Evolutionary conservation across 306 rosid genomes (phyloP).

Genomic region (Rosa rugosa): DNA sequence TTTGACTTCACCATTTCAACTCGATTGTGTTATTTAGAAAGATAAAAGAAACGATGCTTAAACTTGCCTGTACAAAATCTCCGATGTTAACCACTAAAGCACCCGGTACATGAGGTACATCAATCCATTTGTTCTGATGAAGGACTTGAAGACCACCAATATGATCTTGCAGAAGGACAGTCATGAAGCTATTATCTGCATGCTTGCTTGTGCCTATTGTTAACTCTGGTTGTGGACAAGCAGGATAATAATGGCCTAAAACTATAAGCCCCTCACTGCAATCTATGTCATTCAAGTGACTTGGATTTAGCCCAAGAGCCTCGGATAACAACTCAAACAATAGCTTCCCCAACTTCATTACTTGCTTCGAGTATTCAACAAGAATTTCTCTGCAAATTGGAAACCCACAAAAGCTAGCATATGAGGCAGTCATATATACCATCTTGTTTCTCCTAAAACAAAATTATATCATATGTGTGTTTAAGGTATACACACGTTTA

Average conservation of each 20-base stretch:
- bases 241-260: conserved; percentile 21
- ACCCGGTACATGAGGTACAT: conserved; percentile 8
- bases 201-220: conserved; percentile 28
- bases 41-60: background rate
- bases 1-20: no score
- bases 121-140: conserved; percentile 17
- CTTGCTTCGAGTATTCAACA: conserved; percentile 32
- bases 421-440: background rate
- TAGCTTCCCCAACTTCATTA: conserved; percentile 37
- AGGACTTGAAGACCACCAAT: conserved; percentile 57
- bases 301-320: conserved; percentile 18
- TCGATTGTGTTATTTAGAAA: background rate
- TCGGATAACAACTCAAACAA: conserved; percentile 22
- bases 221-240: conserved; percentile 27
- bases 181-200: conserved; percentile 37
- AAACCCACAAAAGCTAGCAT: background rate
- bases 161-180: conserved; percentile 50
- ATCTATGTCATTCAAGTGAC: conserved; percentile 10
- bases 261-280: conserved; percentile 17
- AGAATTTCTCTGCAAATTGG: background rate
- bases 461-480: no score
- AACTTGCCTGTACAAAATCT: conserved; percentile 19
- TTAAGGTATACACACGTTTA: no score
- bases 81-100: conserved; percentile 21
- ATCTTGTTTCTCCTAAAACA: background rate